phyloP scores from a whole-genome alignment of 768 basidiomycete species.

The Mycena maculata region DNA sequence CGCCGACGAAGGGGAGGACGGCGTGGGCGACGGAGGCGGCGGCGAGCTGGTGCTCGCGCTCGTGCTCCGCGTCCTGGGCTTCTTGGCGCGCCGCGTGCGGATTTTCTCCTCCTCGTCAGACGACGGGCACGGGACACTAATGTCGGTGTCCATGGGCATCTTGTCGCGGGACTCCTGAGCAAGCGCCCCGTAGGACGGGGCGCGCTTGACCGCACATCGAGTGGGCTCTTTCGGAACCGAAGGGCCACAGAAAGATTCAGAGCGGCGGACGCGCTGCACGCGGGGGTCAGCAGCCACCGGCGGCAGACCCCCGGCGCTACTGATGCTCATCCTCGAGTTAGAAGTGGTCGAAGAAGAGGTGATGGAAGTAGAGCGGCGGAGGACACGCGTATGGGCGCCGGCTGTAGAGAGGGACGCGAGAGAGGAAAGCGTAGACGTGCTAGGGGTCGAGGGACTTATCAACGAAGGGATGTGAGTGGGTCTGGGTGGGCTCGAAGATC shows the following conservation, averaged over 20 bases:
- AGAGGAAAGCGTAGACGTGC: slow-evolving; percentile 66
- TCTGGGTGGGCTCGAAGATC: slow-evolving; percentile 56
- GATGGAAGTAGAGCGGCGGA: slow-evolving; percentile 59
- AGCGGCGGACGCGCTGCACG: slow-evolving; percentile 62
- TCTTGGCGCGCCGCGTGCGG: slow-evolving; percentile 71
- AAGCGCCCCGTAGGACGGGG: slow-evolving; percentile 66
- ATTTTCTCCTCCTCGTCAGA: slow-evolving; percentile 84
- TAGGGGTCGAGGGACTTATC: slow-evolving; percentile 69
- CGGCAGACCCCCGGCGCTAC: slow-evolving; percentile 47
- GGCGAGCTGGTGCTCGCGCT: slow-evolving; percentile 35
- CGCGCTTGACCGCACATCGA: slow-evolving; percentile 59
- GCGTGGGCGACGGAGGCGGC: slow-evolving; percentile 37
- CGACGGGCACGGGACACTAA: slow-evolving; percentile 60
- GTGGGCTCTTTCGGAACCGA: slow-evolving; percentile 35
- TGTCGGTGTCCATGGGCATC: slow-evolving; percentile 39
- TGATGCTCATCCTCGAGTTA: slow-evolving; percentile 52
- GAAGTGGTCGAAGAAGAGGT: slow-evolving; percentile 55
- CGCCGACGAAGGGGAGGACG: slow-evolving; percentile 34
- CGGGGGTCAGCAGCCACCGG: slow-evolving; percentile 55
- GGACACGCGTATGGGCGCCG: slow-evolving; percentile 51
- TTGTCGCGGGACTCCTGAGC: slow-evolving; percentile 43
- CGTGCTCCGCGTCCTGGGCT: slow-evolving; percentile 54
- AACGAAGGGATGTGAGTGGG: slow-evolving; percentile 53
- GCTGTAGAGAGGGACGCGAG: slow-evolving; percentile 51
- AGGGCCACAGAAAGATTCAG: slow-evolving; percentile 58